Evolutionary conservation across 2,329 filamentous ascomycete species (phyloP), one percentile per base, ranked within the genome.

Genomic region (Xylaria sp.): DNA sequence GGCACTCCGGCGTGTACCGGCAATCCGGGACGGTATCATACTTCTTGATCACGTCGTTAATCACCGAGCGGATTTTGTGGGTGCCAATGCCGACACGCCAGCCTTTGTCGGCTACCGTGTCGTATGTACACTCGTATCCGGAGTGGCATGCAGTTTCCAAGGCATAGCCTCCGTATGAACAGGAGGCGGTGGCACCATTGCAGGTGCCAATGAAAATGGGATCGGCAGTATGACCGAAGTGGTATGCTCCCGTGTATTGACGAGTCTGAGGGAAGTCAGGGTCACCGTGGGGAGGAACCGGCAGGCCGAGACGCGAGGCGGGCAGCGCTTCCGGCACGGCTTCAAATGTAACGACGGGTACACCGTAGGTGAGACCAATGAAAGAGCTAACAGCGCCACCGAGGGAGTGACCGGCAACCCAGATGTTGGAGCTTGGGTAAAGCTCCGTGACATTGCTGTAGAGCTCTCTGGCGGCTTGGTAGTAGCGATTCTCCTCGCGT

Each of bases 151-250:
- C 86, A 13, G 93, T 92, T 80, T 99, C 94, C 84, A 99, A 87
- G 1, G 96, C 94, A 78, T 98, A 99, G 0, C 96, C 96, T 1
- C 90, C 95, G 75, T 97, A 90, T 0, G 94, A 96, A 79, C 96
- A 98, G 12, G 91, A 90, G 2, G 95, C 94, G 2, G 93, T 94
- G 2, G 93, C 93, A 36, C 92, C 93, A 75, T 97, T 97, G 81
- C 96, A 98, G 0, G 91, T 93, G 36, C 96, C 96, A 82, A 97
- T 94, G 76, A 91, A 99, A 39, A 99, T 90, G 0, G 96, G 96
- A 79, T 99, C 96, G 0, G 96, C 96, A 0, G 94, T 98, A 76
- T 98, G 94, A 4, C 96, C 96, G 78, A 97, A 95, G 79, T 99
- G 96, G 76, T 90, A 97, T 0, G 92, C 86, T 13, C 93, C 94